A percentile compares a stretch with the other conserved stretches of the same genome.
Evolutionary conservation across 2,329 filamentous ascomycete species (phyloP).

Genomic region (Pochonia chlamydosporia): DNA sequence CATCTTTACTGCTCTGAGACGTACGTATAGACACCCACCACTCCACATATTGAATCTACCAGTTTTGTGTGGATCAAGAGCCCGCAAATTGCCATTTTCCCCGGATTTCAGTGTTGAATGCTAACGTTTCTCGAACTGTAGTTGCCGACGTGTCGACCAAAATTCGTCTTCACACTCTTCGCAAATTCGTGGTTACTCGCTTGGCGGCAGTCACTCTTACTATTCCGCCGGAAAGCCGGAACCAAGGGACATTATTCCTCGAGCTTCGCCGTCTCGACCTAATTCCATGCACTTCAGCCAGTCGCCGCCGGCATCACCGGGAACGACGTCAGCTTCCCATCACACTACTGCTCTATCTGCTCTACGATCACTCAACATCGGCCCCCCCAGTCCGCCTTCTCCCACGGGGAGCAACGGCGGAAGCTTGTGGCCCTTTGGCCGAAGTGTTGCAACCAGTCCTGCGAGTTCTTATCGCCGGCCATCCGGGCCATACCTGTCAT

Average conservation of each 20-base stretch:
- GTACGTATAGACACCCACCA: conserved; percentile 34
- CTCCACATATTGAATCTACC: neutral
- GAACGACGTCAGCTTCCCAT: conserved; percentile 22
- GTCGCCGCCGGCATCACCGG: conserved; percentile 45
- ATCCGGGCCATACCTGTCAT: conserved; percentile 36
- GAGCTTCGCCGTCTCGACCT: conserved; percentile 56
- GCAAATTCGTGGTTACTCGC: neutral
- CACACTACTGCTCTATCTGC: conserved; percentile 44
- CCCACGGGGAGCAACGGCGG: conserved; percentile 37
- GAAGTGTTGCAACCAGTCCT: conserved; percentile 46
- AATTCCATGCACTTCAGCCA: conserved; percentile 46
- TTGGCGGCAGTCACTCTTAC: conserved; percentile 32
- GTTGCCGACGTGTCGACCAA: conserved; percentile 50
- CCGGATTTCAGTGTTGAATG: neutral
- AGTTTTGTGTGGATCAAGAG: no score
- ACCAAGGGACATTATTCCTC: conserved; percentile 57
- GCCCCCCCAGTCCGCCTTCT: conserved; percentile 50
- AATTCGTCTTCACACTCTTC: conserved; percentile 26
- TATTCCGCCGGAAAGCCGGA: conserved; percentile 43
- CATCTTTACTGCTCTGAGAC: conserved; percentile 58
- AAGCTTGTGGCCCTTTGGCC: conserved; percentile 49
- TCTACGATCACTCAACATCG: conserved; percentile 47
- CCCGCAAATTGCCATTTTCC: neutral
- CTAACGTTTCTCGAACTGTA: conserved; percentile 23
- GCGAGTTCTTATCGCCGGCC: conserved; percentile 43